Conservation (phyloP, 2,329 filamentous ascomycete species). For the Sclerotinia nivalis region DNA sequence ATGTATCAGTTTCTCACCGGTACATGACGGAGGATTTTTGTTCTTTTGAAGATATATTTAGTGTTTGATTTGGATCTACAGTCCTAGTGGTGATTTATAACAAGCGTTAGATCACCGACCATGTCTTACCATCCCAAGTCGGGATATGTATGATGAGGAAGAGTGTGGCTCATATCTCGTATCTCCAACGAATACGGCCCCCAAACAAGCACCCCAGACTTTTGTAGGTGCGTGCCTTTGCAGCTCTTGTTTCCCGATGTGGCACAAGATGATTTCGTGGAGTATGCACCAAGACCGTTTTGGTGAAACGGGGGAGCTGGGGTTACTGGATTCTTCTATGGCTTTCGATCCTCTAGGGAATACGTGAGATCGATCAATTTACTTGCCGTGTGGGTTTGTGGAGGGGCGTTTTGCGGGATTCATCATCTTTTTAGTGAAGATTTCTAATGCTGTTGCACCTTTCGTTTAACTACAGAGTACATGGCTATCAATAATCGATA, state of each 20-base stretch:
- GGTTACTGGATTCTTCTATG: no score
- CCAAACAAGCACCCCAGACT: constrained; percentile 3
- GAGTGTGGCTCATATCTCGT: not conserved
- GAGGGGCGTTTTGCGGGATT: not conserved
- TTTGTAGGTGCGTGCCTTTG: not conserved
- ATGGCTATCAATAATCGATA: not conserved
- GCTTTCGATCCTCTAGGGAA: not conserved
- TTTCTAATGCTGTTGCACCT: no score
- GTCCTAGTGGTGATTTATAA: not conserved
- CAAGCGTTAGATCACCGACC: not conserved
- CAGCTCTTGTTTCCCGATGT: not conserved
- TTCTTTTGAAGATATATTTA: not conserved
- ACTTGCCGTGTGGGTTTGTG: not conserved
- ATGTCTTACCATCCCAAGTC: constrained; percentile 11
- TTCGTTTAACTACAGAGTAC: no score
- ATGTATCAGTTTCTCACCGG: not conserved
- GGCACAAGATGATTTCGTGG: not conserved
- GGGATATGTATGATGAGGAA: not conserved
- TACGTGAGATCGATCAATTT: not conserved
- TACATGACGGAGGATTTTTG: not conserved
- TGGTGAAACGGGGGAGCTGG: constrained; percentile 12
- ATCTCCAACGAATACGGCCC: constrained; percentile 14
- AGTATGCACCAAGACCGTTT: constrained; percentile 10
- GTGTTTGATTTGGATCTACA: not conserved
- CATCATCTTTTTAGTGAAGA: no score